Evolutionary conservation across 129 eudicot species (phyloP), one percentile per base, ranked within the genome.

Genomic region (Helianthus tuberosus): DNA sequence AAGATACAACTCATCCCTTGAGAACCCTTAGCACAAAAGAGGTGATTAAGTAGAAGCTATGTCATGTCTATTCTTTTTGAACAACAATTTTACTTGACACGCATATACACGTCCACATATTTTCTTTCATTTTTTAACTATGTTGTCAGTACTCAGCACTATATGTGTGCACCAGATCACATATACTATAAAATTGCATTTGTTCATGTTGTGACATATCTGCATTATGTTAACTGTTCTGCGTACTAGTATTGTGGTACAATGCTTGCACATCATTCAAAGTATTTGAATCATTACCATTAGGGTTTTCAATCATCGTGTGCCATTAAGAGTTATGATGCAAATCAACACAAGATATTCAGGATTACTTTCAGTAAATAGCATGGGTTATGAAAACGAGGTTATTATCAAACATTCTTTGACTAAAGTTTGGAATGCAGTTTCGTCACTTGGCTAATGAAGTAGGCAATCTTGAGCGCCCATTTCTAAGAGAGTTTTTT

Each of bases 381-480:
- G 48, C 43, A 41, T 60, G 55, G 27, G 68, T 73, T 25, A 58
- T 59, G 47, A 59, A 44, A 59, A 70, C 10, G 3, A 35, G 49
- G 47, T 73, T 73, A 43, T 72, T 57, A 72, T 58, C 36, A 27
- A 23, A 23, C 68, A 27, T 58, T 17, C 25, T 64, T 5, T 17
- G 7, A 36, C 13, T 48, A 50, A 36, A 10, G 64, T 68, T 53
- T 35, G 15, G 60, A 68, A 79, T 78, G 84, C 96, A 93, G 97
- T 94, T 94, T 77, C 96, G 98, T 13, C 98, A 91, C 75, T 79
- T 84, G 72, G 98, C 97, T 51, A 94, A 90, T 76, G 93, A 94
- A 82, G 85, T 94, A 52, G 98, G 98, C 64, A 94, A 94, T 81
- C 97, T 94, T 69, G 98, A 94, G 86, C 97, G 98, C 13, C 97